Evolutionary conservation across 352 stramenopile genomes (phyloP).

Genomic region (Globisporangium lucens): DNA sequence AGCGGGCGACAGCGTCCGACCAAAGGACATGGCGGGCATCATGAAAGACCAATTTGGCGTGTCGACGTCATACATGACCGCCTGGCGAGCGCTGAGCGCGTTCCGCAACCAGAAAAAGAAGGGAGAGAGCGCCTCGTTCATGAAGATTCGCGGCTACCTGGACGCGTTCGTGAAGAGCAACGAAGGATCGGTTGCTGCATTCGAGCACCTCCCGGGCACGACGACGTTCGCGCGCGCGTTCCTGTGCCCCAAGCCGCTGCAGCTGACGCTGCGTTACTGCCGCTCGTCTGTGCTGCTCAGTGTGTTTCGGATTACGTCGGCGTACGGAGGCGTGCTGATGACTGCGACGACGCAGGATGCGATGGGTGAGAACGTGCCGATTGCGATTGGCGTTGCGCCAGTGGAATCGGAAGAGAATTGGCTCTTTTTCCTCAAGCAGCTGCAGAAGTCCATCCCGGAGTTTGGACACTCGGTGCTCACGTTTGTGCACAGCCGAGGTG

Average conservation of each 20-base stretch:
- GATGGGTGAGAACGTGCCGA: constrained; percentile 71
- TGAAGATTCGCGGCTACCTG: constrained; percentile 64
- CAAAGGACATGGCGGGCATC: constrained; percentile 73
- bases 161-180: constrained; percentile 60
- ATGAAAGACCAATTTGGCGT: constrained; percentile 85
- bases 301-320: constrained; percentile 65
- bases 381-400: constrained; percentile 55
- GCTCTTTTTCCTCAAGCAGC: constrained; percentile 63
- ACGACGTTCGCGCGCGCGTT: constrained; percentile 62
- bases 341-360: constrained; percentile 67
- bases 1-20: constrained; percentile 52
- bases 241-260: constrained; percentile 61
- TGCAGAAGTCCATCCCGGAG: constrained; percentile 54
- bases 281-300: constrained; percentile 61
- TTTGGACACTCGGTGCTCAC: constrained; percentile 45
- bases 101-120: constrained; percentile 68
- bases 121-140: constrained; percentile 65
- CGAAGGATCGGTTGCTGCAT: constrained; percentile 49
- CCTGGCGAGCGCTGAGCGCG: constrained; percentile 65
- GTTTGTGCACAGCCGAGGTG: constrained; percentile 67
- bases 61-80: constrained; percentile 76
- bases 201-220: constrained; percentile 48
- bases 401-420: constrained; percentile 57
- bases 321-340: constrained; percentile 66
- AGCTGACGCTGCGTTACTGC: constrained; percentile 50